Evolutionary conservation across 2,329 filamentous ascomycete species (phyloP).

Genomic region (Neofusicoccum umdonicola): DNA sequence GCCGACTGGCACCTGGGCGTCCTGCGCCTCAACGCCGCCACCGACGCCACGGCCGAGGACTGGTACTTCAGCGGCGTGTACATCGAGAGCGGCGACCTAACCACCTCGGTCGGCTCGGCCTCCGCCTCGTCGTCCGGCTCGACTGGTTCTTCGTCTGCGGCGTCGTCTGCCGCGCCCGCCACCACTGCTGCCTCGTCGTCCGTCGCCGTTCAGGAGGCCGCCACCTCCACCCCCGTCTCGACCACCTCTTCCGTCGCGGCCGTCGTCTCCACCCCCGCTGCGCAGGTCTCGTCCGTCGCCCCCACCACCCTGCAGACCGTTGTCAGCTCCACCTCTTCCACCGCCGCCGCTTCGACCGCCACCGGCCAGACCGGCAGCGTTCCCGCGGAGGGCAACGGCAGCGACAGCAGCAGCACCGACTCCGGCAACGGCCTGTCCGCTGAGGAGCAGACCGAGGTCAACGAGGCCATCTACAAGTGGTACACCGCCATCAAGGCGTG

Average conservation of each 20-base stretch:
- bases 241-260: not conserved
- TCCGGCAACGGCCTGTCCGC: constrained; percentile 1
- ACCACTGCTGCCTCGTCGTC: not conserved
- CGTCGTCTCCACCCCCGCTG: not conserved
- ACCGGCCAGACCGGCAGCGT: constrained; percentile 12
- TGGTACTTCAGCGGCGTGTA: constrained; percentile 72
- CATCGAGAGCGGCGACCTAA: constrained; percentile 57
- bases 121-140: not conserved
- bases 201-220: not conserved
- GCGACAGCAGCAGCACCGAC: not conserved
- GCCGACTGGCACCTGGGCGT: constrained; percentile 72
- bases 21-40: constrained; percentile 59
- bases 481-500: not conserved
- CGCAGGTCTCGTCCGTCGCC: not conserved
- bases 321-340: not conserved
- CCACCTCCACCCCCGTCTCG: not conserved
- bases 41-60: constrained; percentile 58
- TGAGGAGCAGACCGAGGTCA: constrained; percentile 4
- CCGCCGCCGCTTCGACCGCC: not conserved
- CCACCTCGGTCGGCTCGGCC: constrained; percentile 22
- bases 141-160: not conserved
- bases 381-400: not conserved
- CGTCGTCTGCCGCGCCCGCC: not conserved
- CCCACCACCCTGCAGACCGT: constrained; percentile 11
- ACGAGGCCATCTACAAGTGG: not conserved